Base-by-base conservation (phyloP, 164 flowering plant genomes). In the Chloranthus sessilifolius region DNA sequence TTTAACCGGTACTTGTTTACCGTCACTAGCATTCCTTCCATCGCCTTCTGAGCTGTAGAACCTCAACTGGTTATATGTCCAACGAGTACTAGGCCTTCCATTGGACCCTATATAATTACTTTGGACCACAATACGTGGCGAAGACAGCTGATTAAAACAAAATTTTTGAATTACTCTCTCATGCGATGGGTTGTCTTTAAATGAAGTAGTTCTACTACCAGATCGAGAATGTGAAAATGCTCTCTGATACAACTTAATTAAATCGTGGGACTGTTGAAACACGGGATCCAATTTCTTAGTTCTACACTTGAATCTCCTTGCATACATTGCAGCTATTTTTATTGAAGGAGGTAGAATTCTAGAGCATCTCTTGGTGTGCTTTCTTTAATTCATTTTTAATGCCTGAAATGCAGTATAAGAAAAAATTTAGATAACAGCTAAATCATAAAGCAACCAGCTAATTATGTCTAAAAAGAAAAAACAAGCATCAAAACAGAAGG, bases 1-100 rank as follows among this genome's bases (percentile, higher is more conserved):
- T 62, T 69, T 78, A 7, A 71, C 71, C 4, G 87, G 78, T 12
- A 52, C 55, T 29, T 65, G 69, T 34, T 82, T 78, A 66, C 79
- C 76, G 60, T 81, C 90, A 51, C 82, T 82, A 15, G 88, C 79
- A 69, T 72, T 81, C 52, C 84, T 77, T 50, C 88, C 98, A 72
- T 87, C 90, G 29, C 89, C 89, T 72, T 82, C 76, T 17, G 98
- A 85, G 66, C 98, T 85, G 59, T 74, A 91, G 7, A 52, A 48
- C 50, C 96, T 69, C 21, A 66, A 55, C 15, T 50, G 58, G 50
- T 43, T 36, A 51, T 35, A 43, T 19, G 52, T 62, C 50, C 63
- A 71, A 39, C 55, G 34, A 6, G 63, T 14, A 52, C 30, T 30
- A 21, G 52, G 44, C 37, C 64, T 63, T 44, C 43, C 60, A 43